Percentiles rank a stretch among this genome's conserved stretches.
Conservation (phyloP, 352 stramenopile genomes). For the Achlya hypogyna region DNA sequence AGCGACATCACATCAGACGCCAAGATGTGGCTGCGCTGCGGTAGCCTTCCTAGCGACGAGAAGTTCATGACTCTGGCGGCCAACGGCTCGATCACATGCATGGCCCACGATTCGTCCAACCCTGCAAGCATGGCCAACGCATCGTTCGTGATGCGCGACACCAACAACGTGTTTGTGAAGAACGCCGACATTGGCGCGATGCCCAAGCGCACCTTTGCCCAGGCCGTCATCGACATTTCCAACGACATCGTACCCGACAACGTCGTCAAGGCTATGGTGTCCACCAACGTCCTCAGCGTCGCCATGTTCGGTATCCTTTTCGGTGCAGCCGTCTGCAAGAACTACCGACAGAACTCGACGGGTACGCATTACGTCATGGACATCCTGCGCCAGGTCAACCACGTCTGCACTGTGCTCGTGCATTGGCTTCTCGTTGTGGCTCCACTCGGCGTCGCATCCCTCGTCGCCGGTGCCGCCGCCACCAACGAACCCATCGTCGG, state of each 20-base stretch:
- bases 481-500: background rate
- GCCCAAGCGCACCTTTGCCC: conserved; percentile 36
- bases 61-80: conserved; percentile 31
- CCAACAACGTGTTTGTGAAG: conserved; percentile 39
- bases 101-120: conserved; percentile 28
- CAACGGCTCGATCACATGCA: conserved; percentile 37
- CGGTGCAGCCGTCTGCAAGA: conserved; percentile 57
- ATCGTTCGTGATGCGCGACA: conserved; percentile 8
- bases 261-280: conserved; percentile 53
- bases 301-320: conserved; percentile 69
- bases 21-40: conserved; percentile 27
- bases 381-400: conserved; percentile 15
- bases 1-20: conserved; percentile 22
- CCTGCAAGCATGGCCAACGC: background rate
- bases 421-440: conserved; percentile 9
- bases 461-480: background rate
- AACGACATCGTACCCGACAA: conserved; percentile 60
- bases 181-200: conserved; percentile 30
- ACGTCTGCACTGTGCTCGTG: conserved; percentile 5
- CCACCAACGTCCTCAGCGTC: conserved; percentile 50
- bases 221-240: conserved; percentile 61
- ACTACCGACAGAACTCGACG: conserved; percentile 13
- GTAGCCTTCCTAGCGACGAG: conserved; percentile 21
- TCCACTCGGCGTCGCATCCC: background rate
- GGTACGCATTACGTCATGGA: conserved; percentile 13